Conservation (phyloP, 805 yeast genomes). For the Metschnikowia matae region DNA sequence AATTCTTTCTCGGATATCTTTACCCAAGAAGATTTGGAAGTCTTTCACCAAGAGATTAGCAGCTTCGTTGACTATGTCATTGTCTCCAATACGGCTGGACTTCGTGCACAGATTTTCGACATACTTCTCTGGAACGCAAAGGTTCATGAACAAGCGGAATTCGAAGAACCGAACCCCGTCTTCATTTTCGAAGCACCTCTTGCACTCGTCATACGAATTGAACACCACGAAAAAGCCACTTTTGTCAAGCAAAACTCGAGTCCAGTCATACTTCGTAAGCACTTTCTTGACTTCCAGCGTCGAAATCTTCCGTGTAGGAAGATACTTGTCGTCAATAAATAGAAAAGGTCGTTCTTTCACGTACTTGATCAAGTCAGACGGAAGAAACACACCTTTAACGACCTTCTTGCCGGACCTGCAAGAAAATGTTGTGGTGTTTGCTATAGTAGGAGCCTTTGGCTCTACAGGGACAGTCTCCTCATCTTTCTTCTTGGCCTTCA, state of each 20-base stretch:
- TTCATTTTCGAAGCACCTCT: constrained; percentile 53
- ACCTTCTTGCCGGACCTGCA: constrained; percentile 27
- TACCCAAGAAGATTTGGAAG: constrained; percentile 55
- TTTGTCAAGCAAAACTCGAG: constrained; percentile 56
- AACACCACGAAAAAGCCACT: constrained; percentile 73
- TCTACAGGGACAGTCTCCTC: not conserved
- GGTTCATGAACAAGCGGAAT: constrained; percentile 53
- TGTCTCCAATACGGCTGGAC: constrained; percentile 12
- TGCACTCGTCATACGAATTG: constrained; percentile 54
- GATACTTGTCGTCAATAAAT: constrained; percentile 48
- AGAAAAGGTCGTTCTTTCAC: constrained; percentile 58
- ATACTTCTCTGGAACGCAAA: constrained; percentile 47
- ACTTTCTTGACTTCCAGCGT: constrained; percentile 57
- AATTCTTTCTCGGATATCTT: constrained; percentile 70
- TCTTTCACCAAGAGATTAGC: constrained; percentile 56
- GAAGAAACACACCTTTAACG: constrained; percentile 38
- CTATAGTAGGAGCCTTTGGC: constrained; percentile 11
- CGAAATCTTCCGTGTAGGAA: constrained; percentile 45
- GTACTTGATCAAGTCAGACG: constrained; percentile 44
- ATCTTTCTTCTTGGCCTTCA: constrained; percentile 6
- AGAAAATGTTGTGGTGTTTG: constrained; percentile 36
- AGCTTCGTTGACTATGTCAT: constrained; percentile 53
- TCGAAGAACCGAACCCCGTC: constrained; percentile 53
- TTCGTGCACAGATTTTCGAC: constrained; percentile 16
- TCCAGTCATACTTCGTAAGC: constrained; percentile 60